Base-by-base conservation (phyloP, 192 early-diverging fungal species). In the Coemansia sp. region DNA sequence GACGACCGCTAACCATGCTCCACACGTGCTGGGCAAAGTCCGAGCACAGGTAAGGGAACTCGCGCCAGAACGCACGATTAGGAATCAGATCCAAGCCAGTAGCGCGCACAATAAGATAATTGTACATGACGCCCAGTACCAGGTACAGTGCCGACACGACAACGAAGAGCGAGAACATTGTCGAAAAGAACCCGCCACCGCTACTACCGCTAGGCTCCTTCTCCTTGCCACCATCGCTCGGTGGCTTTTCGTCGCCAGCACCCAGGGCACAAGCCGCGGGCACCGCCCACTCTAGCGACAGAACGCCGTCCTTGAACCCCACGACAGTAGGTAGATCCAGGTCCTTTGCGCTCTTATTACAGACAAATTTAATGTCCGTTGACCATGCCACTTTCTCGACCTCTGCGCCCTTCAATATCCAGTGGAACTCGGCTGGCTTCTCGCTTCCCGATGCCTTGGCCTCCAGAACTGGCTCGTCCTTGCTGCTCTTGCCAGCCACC, bases 11-110 rank as follows among this genome's bases (percentile, higher is more conserved):
- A 34, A 73, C 79, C 52, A 64, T 68, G 49, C 75, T 61, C 73
- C 80, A 86, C 66, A 82, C 40, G 20, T 82, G 79, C 66, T 77
- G 84, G 49, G 69, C 68, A 82, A 86, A 86, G 63, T 86, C 84
- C 15, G 73, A 36, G 49, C 72, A 74, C 59, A 83, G 29, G 68
- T 83, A 83, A 27, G 80, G 80, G 66, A 83, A 83, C 67, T 83
- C 80, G 27, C 76, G 76, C 80, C 80, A 83, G 69, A 83, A 83
- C 31, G 63, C 60, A 20, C 65, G 73, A 38, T 86, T 80, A 1
- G 84, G 84, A 46, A 86, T 72, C 60, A 86, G 64, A 60, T 86
- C 84, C 62, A 86, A 40, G 40, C 84, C 84, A 27, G 40, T 51
- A n/a, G 76, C 70, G 0, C 79, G 78, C 40, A 76, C 79, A 11